A percentile compares a stretch with the other conserved stretches of the same genome.
Evolutionary conservation across 2,329 filamentous ascomycete genomes (phyloP).

Genomic region (Penicillium olsonii): DNA sequence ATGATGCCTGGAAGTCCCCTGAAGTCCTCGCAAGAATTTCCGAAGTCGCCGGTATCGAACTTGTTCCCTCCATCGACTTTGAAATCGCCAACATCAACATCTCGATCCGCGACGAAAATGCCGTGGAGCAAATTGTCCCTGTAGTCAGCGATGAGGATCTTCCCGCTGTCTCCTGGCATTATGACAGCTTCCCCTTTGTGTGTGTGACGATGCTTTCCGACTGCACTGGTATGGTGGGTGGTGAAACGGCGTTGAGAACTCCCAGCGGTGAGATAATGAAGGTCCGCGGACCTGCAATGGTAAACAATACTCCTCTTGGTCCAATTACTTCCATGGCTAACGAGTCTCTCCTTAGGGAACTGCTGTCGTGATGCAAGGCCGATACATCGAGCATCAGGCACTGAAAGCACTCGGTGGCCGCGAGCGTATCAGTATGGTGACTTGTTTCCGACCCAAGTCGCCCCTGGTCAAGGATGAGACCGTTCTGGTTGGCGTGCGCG

Average conservation of each 20-base stretch:
- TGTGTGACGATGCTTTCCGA: conserved; percentile 69
- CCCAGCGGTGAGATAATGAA: conserved; percentile 57
- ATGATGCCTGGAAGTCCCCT: conserved; percentile 61
- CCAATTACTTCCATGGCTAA: neutral
- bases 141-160: conserved; percentile 50
- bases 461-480: conserved; percentile 59
- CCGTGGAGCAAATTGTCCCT: conserved; percentile 28
- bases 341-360: conserved; percentile 16
- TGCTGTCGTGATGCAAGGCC: conserved; percentile 58
- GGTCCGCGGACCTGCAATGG: conserved; percentile 62
- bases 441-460: conserved; percentile 60
- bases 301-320: conserved; percentile 36
- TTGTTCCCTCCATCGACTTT: conserved; percentile 56
- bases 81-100: conserved; percentile 61
- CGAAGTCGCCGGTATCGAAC: conserved; percentile 56
- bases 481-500: conserved; percentile 58
- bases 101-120: conserved; percentile 51
- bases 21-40: conserved; percentile 53
- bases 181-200: conserved; percentile 68
- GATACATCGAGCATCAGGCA: conserved; percentile 67
- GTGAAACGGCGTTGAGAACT: conserved; percentile 63
- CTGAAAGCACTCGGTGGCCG: conserved; percentile 56
- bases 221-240: conserved; percentile 63
- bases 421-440: conserved; percentile 65
- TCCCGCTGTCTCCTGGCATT: conserved; percentile 64